A percentile compares a stretch with the other conserved stretches of the same genome.
phyloP scores from a whole-genome alignment of 257 asterid genomes.

The Schizonepeta tenuifolia region DNA sequence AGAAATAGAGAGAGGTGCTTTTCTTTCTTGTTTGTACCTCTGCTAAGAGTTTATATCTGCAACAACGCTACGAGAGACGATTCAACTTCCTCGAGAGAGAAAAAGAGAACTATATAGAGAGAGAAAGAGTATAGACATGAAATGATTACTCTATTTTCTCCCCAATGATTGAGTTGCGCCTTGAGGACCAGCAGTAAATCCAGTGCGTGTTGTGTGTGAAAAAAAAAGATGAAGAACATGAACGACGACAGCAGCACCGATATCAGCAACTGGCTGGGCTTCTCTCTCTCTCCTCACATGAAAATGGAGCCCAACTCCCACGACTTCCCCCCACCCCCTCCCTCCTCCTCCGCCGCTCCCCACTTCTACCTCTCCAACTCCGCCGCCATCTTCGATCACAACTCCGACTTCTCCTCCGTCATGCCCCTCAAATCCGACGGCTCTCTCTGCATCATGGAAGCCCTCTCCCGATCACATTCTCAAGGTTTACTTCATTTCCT shows the following conservation, averaged over 20 bases:
- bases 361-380: slow-evolving; percentile 45
- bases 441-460: slow-evolving; percentile 84
- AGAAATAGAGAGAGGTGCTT: neutral
- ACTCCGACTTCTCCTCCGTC: slow-evolving; percentile 46
- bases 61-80: slow-evolving; percentile 32
- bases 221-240: slow-evolving; percentile 51
- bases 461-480: slow-evolving; percentile 63
- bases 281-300: slow-evolving; percentile 82
- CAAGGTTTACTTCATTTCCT: slow-evolving; percentile 43
- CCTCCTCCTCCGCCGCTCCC: slow-evolving; percentile 33
- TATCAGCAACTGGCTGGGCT: slow-evolving; percentile 67
- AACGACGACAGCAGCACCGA: slow-evolving; percentile 43
- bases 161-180: slow-evolving; percentile 60
- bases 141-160: slow-evolving; percentile 57
- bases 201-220: neutral
- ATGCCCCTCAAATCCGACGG: slow-evolving; percentile 93
- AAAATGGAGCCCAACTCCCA: slow-evolving; percentile 53
- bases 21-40: neutral
- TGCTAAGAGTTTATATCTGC: slow-evolving; percentile 37
- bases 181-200: slow-evolving; percentile 34
- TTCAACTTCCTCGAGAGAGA: slow-evolving; percentile 7
- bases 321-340: slow-evolving; percentile 1
- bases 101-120: neutral
- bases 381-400: slow-evolving; percentile 38
- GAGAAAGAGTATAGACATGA: slow-evolving; percentile 28